Conservation (phyloP, 768 basidiomycete species). For the Kwoniella heveanensis region DNA sequence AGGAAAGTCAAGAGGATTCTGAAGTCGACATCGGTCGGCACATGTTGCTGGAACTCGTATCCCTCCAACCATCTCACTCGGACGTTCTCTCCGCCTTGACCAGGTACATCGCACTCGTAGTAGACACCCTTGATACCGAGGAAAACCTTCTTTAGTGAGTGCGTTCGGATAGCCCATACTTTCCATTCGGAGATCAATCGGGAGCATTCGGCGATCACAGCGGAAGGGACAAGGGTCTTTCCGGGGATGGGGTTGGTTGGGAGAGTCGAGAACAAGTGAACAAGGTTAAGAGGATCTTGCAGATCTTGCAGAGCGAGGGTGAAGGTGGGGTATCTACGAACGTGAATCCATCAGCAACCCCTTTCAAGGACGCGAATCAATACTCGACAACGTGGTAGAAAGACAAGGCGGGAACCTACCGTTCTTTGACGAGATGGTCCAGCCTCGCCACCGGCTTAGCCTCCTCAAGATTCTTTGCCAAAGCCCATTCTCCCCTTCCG, state of each 20-base stretch:
- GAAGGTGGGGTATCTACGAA: slow-evolving; percentile 97
- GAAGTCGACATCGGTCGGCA: slow-evolving; percentile 92
- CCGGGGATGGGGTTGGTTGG: slow-evolving; percentile 72
- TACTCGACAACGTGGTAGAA: too few species aligned
- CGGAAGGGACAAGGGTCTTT: slow-evolving; percentile 64
- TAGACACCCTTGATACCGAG: slow-evolving; percentile 97
- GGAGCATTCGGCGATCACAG: slow-evolving; percentile 85
- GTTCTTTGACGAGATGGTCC: slow-evolving; percentile 96
- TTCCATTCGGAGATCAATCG: slow-evolving; percentile 89
- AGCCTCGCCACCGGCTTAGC: slow-evolving; percentile 86
- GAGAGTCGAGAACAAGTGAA: slow-evolving; percentile 86
- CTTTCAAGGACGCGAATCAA: too few species aligned
- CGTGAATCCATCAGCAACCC: too few species aligned
- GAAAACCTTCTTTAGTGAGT: slow-evolving; percentile 83
- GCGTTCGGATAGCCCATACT: slow-evolving; percentile 81
- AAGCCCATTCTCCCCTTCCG: slow-evolving; percentile 91
- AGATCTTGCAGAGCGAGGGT: slow-evolving; percentile 92
- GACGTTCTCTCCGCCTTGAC: slow-evolving; percentile 70
- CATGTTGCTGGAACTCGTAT: slow-evolving; percentile 94
- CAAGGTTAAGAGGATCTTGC: slow-evolving; percentile 94
- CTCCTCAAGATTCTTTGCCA: slow-evolving; percentile 89
- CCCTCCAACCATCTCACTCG: slow-evolving; percentile 86
- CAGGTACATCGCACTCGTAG: slow-evolving; percentile 90
- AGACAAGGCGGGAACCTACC: slow-evolving; percentile 71
- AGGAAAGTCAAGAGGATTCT: slow-evolving; percentile 97